Evolutionary conservation across 148 eudicot species (phyloP).

Genomic region (Rheum nobile): DNA sequence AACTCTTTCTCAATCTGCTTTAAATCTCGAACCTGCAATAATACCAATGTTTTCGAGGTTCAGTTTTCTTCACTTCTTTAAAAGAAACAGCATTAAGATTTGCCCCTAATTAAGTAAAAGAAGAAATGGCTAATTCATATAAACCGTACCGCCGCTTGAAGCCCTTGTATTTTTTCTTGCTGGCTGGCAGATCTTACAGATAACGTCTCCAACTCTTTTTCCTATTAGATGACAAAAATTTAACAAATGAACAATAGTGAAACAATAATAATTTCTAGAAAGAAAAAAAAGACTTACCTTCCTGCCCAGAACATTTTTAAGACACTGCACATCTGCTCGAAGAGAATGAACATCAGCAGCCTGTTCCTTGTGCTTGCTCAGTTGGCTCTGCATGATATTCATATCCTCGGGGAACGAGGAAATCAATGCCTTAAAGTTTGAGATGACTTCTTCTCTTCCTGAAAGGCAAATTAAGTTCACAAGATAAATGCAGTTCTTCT

Average conservation of each 20-base stretch:
- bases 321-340: constrained; percentile 71
- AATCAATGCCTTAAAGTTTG: constrained; percentile 63
- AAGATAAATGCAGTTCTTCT: constrained; percentile 9
- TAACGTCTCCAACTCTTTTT: constrained; percentile 49
- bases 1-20: constrained; percentile 46
- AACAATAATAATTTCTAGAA: neutral
- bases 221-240: constrained; percentile 23
- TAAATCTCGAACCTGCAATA: constrained; percentile 56
- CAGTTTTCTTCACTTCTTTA: neutral
- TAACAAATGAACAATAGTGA: neutral
- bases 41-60: neutral
- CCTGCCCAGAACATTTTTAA: constrained; percentile 44
- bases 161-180: constrained; percentile 48
- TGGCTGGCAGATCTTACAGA: constrained; percentile 54
- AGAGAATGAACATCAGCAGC: constrained; percentile 73
- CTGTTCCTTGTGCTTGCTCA: constrained; percentile 62
- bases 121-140: neutral
- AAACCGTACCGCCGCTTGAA: constrained; percentile 54
- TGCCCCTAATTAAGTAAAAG: neutral
- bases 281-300: constrained; percentile 55
- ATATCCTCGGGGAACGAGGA: constrained; percentile 84
- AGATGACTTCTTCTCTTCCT: constrained; percentile 88
- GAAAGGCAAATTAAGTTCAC: constrained; percentile 15
- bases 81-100: neutral
- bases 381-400: constrained; percentile 70